Base-by-base conservation (phyloP, 352 stramenopile genomes). In the Globisporangium carolinianum region DNA sequence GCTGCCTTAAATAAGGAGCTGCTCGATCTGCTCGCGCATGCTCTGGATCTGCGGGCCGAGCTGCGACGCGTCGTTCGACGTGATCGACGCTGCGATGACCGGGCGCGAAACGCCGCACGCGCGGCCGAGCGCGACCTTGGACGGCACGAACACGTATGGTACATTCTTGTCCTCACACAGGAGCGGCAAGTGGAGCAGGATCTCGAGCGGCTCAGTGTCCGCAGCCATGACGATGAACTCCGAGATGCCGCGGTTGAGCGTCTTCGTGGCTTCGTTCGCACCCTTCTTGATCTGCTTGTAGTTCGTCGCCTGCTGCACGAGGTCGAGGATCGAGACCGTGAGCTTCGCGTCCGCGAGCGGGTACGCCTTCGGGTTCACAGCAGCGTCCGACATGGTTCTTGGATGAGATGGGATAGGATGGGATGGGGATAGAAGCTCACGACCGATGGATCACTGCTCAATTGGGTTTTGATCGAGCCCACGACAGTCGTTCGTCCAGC, bases 231-330 rank as follows among this genome's bases (percentile, higher is more conserved):
- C 90, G 73, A 99, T 99, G 69, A 99, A 98, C 82, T 99, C 97
- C 53, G 91, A 97, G 75, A 99, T 99, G 62, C 97, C 97, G 59
- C 98, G 94, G 83, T 99, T 99, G 55, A 99, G 76, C 18, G 97
- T 99, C 84, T 99, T 99, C 69, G 98, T 99, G 65, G 97, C 97
- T 69, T 99, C 98, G 83, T 99, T 99, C 57, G 97, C 98, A 55
- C 98, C 97, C 85, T 99, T 99, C 82, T 99, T 99, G 66, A 99
- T 98, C 80, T 99, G 97, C 89, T 99, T 99, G 92, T 99, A 99
- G 81, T 99, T 99, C 66, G 92, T 96, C 46, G 97, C 96, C 73
- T 99, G 97, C 78, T 99, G 97, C 52, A 99, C 91, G 57, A 99
- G 80, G 75, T 99, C 97, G 56, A 99, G 86, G 66, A 99, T 98